phyloP scores from a whole-genome alignment of 2,329 filamentous ascomycete species.

The Clarireedia hainanense region DNA sequence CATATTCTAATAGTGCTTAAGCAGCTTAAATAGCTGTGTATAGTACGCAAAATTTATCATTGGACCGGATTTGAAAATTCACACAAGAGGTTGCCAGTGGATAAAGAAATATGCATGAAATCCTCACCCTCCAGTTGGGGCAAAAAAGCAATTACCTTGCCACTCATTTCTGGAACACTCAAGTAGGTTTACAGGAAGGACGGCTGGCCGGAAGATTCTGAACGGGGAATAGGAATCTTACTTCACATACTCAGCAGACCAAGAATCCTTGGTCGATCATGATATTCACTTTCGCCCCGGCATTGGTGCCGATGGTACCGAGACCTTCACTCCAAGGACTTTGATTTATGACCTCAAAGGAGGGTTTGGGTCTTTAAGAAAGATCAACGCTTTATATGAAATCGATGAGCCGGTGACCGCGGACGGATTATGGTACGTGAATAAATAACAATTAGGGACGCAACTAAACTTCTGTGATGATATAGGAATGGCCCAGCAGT shows the following conservation, averaged over 20 bases:
- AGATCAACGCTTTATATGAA: constrained; percentile 78
- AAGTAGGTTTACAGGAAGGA: constrained; percentile 43
- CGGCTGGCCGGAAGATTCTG: background rate
- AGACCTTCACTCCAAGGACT: constrained; percentile 87
- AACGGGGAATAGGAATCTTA: constrained; percentile 72
- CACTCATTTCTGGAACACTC: constrained; percentile 96
- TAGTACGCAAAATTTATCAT: background rate
- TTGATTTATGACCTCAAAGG: constrained; percentile 94
- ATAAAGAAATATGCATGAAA: constrained; percentile 68
- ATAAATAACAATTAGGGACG: constrained; percentile 9
- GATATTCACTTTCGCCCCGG: constrained; percentile 85
- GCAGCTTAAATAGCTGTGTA: too few relatives aligned
- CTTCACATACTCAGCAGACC: constrained; percentile 72
- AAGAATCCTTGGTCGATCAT: constrained; percentile 66
- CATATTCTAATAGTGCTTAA: too few relatives aligned
- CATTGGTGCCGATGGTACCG: constrained; percentile 70
- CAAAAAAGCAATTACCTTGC: constrained; percentile 88
- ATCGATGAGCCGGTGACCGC: constrained; percentile 27
- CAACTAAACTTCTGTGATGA: background rate
- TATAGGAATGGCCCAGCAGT: constrained; percentile 58
- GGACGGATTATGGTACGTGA: constrained; percentile 32
- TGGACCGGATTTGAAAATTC: background rate
- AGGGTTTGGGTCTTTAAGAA: constrained; percentile 79
- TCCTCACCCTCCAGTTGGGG: constrained; percentile 88
- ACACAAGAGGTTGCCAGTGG: background rate